Base-by-base conservation (phyloP, 495 filamentous ascomycete genomes). In the Cenococcum geophilum region DNA sequence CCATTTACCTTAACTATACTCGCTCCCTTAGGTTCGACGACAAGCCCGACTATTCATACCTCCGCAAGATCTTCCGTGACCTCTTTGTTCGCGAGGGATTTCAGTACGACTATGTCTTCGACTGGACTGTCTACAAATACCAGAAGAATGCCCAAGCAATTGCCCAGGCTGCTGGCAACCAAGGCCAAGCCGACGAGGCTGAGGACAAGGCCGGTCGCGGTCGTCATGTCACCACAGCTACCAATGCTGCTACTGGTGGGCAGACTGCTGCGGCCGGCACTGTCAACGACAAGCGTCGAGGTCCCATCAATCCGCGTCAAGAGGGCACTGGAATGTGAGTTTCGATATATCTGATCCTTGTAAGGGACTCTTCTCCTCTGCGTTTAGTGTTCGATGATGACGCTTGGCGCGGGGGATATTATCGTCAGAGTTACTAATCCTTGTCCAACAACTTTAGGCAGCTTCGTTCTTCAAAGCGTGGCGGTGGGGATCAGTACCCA, bases 51-150 rank as follows among this genome's bases (percentile, higher is more conserved):
- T 99, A 99, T 80, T 97, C 92, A 32, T 97, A 99, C 77, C 90
- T 99, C 22, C 90, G 95, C 75, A 99, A 99, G 87, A 97, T 99
- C 77, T 97, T 99, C 88, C 91, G 95, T 57, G 95, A 99, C 75
- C 87, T 99, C 52, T 99, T 99, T 68, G 95, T 99, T 63, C 92
- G 95, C 63, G 95, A 97, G 74, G 93, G 92, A 25, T 99, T 99
- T 85, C 95, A 99, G 77, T 99, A 99, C 72, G 95, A 99, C 76
- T 97, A 99, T 68, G 95, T 99, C 69, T 99, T 99, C 73, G 95
- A 99, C 77, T 99, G 95, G 95, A 99, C 95, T 60, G 95, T 99
- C 71, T 97, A 99, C 83, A 99, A 97, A 83, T 99, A 99, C 80
- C 95, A 97, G 82, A 97, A 97, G 87, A 97, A 97, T 69, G 90